A percentile compares a stretch with the other conserved stretches of the same genome.
Evolutionary conservation across 1,139 yeast genomes (phyloP).

Genomic region (Nakaseomyces uthaithaninus): DNA sequence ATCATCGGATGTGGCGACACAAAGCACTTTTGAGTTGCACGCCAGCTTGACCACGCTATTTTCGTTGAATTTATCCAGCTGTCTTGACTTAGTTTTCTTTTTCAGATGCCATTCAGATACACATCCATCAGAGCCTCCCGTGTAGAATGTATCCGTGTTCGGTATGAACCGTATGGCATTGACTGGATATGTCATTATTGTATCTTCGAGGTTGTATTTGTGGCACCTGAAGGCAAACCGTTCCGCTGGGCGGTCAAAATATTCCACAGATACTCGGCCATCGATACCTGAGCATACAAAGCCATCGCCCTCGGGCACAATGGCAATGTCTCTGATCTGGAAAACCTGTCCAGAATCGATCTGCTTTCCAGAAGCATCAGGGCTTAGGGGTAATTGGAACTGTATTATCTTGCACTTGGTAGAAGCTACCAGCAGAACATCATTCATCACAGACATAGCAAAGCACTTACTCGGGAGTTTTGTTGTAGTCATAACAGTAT

Average conservation of each 20-base stretch:
- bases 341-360: slow-evolving; percentile 67
- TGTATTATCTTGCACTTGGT: slow-evolving; percentile 37
- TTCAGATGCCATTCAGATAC: slow-evolving; percentile 67
- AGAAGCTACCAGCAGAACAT: slow-evolving; percentile 48
- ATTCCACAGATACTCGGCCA: slow-evolving; percentile 80
- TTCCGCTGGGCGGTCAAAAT: slow-evolving; percentile 47
- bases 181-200: slow-evolving; percentile 69
- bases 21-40: slow-evolving; percentile 36
- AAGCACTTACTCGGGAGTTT: slow-evolving; percentile 42
- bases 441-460: slow-evolving; percentile 50
- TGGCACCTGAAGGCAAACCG: slow-evolving; percentile 85
- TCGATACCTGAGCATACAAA: slow-evolving; percentile 78
- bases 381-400: slow-evolving; percentile 54
- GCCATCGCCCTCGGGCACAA: slow-evolving; percentile 54
- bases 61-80: slow-evolving; percentile 44
- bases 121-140: slow-evolving; percentile 74
- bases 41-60: slow-evolving; percentile 46
- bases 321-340: slow-evolving; percentile 55
- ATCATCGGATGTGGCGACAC: slow-evolving; percentile 60
- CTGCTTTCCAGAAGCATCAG: slow-evolving; percentile 41
- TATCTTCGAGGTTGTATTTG: slow-evolving; percentile 39
- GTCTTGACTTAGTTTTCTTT: slow-evolving; percentile 46
- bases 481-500: slow-evolving; percentile 11
- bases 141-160: slow-evolving; percentile 44
- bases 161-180: slow-evolving; percentile 56